Base-by-base conservation (phyloP, 257 asterid species). In the Asclepias syriaca region DNA sequence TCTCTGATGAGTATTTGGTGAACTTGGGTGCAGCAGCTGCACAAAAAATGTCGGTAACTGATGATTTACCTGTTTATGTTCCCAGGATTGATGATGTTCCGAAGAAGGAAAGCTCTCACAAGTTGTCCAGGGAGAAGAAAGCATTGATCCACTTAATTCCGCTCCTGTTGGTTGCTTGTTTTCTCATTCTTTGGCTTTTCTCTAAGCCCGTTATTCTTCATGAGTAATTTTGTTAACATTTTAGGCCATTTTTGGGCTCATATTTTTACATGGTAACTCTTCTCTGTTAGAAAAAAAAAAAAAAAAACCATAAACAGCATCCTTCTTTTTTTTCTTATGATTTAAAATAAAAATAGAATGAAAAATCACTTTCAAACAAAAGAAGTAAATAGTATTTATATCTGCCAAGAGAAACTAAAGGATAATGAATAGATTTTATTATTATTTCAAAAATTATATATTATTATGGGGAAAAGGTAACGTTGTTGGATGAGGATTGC, bases 181-280 rank as follows among this genome's bases (percentile, higher is more conserved):
- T 72, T 58, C 78, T 85, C 34, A 54, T 87, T 57, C 93, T 89
- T 32, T 89, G 93, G 93, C 79, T 73, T 49, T 89, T 83, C 73
- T 89, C 96, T 61, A 15, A 32, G 13, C 66, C 66, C 2, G 45
- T 61, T 29, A 6, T 15, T 29, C 22, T 29, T 29, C 16, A 1
- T 29, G 66, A 61, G 29, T n/a, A 5, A 1, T 9, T 57, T 29
- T 29, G 34, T 29, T 29, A 29, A 29, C 34, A 29, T 29, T 29
- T 29, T 29, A 29, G 34, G 34, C 34, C 34, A 1, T 34, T 43
- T 43, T 43, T 8, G 0, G 11, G 1, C 48, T 43, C 48, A 43
- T 43, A 6, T 43, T 43, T 43, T 43, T 40, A 40, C 6, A 40
- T 40, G 46, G 46, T 40, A 8, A 1, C 46, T 40, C 7, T 40